Evolutionary conservation across 164 flowering plant species (phyloP), one percentile per base, ranked within the genome.

Genomic region (Berberis vulgaris): DNA sequence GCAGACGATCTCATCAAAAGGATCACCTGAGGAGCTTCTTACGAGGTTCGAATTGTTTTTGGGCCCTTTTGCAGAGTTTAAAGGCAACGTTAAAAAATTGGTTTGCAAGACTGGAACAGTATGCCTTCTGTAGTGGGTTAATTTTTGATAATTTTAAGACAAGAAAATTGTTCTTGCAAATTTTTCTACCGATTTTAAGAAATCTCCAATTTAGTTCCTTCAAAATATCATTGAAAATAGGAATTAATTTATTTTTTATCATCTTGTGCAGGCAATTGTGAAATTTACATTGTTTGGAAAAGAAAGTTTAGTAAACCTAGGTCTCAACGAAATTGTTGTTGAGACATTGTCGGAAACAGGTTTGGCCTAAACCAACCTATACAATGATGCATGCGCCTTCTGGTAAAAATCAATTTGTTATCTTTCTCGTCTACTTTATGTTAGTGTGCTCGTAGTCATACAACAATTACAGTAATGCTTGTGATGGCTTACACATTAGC

Each of bases 281-380:
- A 86, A 77, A 47, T 79, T 91, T 73, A 79, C 83, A 56, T 65
- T 94, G 39, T 83, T 94, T 71, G 97, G 97, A 58, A 91, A 88
- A 72, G 96, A 91, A 70, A 91, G 78, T 62, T 56, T 88, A 38
- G 91, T 84, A 59, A 91, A 86, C 38, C 53, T 94, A 45, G 80
- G 81, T 74, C 57, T 79, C 66, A 72, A 72, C 68, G 84, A 90
- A 56, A 75, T 90, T 73, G 81, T 69, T 62, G 67, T 73, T 54
- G 83, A 76, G 72, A 57, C 72, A 12, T 80, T 71, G 76, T 49
- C 60, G 47, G 13, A 60, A 55, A 58, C 47, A 10, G 3, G 11
- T 64, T 44, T 61, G 9, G n/a, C 26, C 44, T 57, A 10, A 62
- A 54, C 43, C 56, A 60, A 41, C n/a, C 46, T 64, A 6, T 69